A percentile compares a stretch with the other conserved stretches of the same genome.
Conservation (phyloP, 2,329 filamentous ascomycete genomes). For the Ophiocordyceps camponoti-rufipedis region DNA sequence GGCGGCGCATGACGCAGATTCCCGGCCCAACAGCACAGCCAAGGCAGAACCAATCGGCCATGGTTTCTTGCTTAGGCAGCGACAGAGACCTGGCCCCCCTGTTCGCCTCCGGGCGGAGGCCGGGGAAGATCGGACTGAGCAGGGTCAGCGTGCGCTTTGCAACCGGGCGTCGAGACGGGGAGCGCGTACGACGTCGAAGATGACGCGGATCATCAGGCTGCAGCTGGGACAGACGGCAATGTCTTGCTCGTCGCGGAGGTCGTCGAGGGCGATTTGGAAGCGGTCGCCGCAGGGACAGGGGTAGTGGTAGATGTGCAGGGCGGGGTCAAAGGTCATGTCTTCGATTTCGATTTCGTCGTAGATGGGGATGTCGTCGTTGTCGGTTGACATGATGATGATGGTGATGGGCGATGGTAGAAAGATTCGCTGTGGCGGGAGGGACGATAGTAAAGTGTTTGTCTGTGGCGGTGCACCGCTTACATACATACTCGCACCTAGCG, state of each 20-base stretch:
- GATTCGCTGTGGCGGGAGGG: too few species aligned
- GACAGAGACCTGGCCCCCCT: constrained; percentile 18
- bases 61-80: constrained; percentile 14
- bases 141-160: not conserved
- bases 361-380: constrained; percentile 41
- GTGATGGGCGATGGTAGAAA: too few species aligned
- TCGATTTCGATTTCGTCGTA: constrained; percentile 99
- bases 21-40: too few species aligned
- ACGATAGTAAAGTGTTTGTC: too few species aligned
- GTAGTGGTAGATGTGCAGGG: constrained; percentile 79
- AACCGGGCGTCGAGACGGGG: not conserved
- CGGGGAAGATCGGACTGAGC: constrained; percentile 25
- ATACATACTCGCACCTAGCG: too few species aligned
- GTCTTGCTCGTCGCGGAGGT: constrained; percentile 76
- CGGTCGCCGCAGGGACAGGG: constrained; percentile 94
- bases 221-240: constrained; percentile 97
- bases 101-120: constrained; percentile 13
- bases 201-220: constrained; percentile 88
- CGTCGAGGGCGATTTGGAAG: constrained; percentile 76
- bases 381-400: too few species aligned
- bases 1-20: too few species aligned
- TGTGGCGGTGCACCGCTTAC: too few species aligned
- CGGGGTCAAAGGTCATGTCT: constrained; percentile 82
- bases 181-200: constrained; percentile 60
- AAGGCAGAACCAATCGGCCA: too few species aligned